phyloP scores from a whole-genome alignment of 164 flowering plant species.

The Cinnamomum chago region DNA sequence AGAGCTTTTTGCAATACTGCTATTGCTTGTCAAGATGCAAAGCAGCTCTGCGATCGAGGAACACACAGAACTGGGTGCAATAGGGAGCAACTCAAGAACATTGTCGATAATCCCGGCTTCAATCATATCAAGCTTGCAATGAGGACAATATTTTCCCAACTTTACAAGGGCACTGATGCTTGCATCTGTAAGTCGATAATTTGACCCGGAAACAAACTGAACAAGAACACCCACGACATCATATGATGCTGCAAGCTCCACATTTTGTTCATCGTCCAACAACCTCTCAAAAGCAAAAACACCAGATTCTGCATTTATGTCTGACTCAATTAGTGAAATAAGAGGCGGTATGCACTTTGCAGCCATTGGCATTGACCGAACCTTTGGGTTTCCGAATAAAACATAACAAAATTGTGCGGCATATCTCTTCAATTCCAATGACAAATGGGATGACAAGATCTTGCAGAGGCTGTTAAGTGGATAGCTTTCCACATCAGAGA shows the following conservation, averaged over 20 bases:
- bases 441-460: constrained; percentile 47
- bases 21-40: constrained; percentile 78
- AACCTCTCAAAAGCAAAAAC: constrained; percentile 72
- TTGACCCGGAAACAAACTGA: constrained; percentile 56
- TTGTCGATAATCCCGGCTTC: constrained; percentile 63
- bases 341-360: constrained; percentile 65
- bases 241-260: constrained; percentile 52
- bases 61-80: constrained; percentile 57
- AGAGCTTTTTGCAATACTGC: constrained; percentile 65
- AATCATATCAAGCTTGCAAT: constrained; percentile 67
- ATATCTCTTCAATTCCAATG: constrained; percentile 55
- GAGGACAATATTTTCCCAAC: constrained; percentile 74
- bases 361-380: constrained; percentile 51
- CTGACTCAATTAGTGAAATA: constrained; percentile 55
- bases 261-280: constrained; percentile 68
- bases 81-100: constrained; percentile 62
- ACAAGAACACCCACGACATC: constrained; percentile 66
- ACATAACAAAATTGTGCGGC: constrained; percentile 67
- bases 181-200: constrained; percentile 53
- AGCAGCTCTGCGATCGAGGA: constrained; percentile 68
- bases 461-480: constrained; percentile 53
- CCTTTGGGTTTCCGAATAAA: constrained; percentile 46
- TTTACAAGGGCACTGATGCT: constrained; percentile 63
- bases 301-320: constrained; percentile 39
- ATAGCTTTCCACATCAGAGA: constrained; percentile 53